Percentiles rank a stretch among this genome's conserved stretches.
Evolutionary conservation across 352 stramenopile genomes (phyloP).

Genomic region (Pythium phragmiticola): DNA sequence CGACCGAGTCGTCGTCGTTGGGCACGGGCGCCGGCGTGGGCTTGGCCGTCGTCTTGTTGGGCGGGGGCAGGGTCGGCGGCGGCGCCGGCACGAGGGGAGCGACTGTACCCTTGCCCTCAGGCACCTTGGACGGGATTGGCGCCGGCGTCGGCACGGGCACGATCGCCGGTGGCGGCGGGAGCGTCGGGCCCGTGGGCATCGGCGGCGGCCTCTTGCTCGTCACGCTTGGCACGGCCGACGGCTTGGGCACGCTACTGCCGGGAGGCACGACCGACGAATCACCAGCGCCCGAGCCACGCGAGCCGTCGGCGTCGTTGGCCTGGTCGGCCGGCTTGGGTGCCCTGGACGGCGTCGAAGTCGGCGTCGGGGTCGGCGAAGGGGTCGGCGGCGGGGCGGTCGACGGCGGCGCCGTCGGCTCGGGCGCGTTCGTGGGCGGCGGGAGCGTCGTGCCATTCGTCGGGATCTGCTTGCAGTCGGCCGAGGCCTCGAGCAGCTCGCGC

Average conservation of each 20-base stretch:
- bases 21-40: conserved; percentile 6
- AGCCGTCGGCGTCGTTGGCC: conserved; percentile 11
- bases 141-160: conserved; percentile 10
- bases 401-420: background rate
- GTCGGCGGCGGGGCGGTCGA: background rate
- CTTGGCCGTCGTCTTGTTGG: background rate
- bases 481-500: conserved; percentile 10
- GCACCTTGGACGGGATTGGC: conserved; percentile 4
- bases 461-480: conserved; percentile 4
- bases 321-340: conserved; percentile 4
- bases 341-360: background rate
- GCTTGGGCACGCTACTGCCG: conserved; percentile 2
- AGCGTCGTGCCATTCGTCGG: background rate
- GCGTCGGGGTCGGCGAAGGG: background rate
- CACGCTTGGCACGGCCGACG: background rate
- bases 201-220: conserved; percentile 1
- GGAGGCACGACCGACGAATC: background rate
- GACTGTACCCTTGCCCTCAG: conserved; percentile 9
- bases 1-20: conserved; percentile 12
- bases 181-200: conserved; percentile 4
- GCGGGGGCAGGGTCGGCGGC: background rate
- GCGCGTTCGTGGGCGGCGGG: background rate
- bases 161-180: conserved; percentile 10
- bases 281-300: no score
- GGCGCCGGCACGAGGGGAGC: conserved; percentile 17